A percentile compares a stretch with the other conserved stretches of the same genome.
Conservation (phyloP, 2,329 filamentous ascomycete species). For the Neopestalotiopsis rosae region DNA sequence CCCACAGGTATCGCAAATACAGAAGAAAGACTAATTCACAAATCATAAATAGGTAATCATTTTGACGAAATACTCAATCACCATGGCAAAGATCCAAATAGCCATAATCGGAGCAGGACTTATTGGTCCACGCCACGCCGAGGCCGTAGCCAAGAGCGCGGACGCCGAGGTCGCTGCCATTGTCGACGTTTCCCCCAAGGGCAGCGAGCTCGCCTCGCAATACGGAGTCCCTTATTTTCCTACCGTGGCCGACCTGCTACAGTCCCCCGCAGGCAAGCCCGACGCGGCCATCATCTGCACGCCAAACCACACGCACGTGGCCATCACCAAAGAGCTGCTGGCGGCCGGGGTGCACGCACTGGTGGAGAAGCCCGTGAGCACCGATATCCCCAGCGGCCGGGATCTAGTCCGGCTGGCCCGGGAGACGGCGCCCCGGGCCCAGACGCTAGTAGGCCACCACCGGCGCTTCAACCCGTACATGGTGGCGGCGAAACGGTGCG, state of each 20-base stretch:
- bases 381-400: conserved; percentile 41
- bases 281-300: conserved; percentile 64
- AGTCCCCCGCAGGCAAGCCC: conserved; percentile 41
- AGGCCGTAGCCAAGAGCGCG: conserved; percentile 43
- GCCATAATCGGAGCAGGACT: conserved; percentile 51
- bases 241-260: conserved; percentile 49
- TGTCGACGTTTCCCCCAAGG: conserved; percentile 49
- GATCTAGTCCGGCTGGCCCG: conserved; percentile 34
- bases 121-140: conserved; percentile 56
- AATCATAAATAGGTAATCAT: background rate
- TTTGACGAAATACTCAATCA: background rate
- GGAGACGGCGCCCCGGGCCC: conserved; percentile 34
- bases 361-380: conserved; percentile 62
- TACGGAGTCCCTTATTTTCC: conserved; percentile 21
- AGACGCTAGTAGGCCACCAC: conserved; percentile 62
- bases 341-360: conserved; percentile 55
- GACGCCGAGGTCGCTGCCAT: conserved; percentile 42
- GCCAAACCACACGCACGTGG: conserved; percentile 62
- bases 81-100: background rate
- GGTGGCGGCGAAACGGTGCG: conserved; percentile 49
- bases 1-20: too few relatives aligned
- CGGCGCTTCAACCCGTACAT: conserved; percentile 64
- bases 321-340: conserved; percentile 54
- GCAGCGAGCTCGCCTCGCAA: conserved; percentile 43
- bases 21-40: too few relatives aligned